These are phyloP conservation scores for Neonectria hederae DNA, from an alignment of 2,329 filamentous ascomycete species.

Conservation along the genomic window DNA sequence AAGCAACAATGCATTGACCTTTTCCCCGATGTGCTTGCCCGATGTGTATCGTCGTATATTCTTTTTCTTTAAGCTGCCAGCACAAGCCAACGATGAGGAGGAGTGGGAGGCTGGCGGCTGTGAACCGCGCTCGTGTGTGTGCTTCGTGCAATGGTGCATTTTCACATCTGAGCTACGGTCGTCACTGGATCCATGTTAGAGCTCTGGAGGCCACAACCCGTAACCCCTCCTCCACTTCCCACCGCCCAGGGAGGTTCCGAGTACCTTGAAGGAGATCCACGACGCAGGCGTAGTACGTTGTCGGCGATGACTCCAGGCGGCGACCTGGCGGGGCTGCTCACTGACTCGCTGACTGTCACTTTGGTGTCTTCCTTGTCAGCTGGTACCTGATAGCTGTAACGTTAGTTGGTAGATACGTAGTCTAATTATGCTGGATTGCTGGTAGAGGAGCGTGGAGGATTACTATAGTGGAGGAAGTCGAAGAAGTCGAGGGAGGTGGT, in stretches of 20 bases:
- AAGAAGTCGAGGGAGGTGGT: constrained; percentile 10
- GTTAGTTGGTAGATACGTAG: too few relatives aligned
- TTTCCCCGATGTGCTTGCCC: constrained; percentile 8
- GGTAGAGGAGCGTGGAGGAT: not conserved
- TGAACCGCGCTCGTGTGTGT: constrained; percentile 21
- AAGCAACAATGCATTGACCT: not conserved
- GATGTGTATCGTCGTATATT: constrained; percentile 12
- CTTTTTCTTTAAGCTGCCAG: constrained; percentile 4
- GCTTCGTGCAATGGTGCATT: not conserved
- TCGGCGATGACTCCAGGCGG: constrained; percentile 15
- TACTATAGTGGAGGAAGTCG: not conserved
- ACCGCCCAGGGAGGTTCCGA: not conserved
- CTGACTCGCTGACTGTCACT: not conserved
- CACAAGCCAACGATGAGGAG: not conserved
- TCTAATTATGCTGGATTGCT: not conserved
- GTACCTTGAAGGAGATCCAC: constrained; percentile 33
- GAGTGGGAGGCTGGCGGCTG: constrained; percentile 24
- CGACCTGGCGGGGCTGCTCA: not conserved
- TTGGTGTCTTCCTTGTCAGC: not conserved
- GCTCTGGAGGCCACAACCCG: not conserved
- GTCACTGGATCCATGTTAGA: constrained; percentile 20
- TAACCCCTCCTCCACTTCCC: constrained; percentile 17
- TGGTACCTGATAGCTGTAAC: not conserved
- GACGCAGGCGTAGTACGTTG: constrained; percentile 16
- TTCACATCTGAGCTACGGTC: constrained; percentile 11